Base-by-base conservation (phyloP, 2,329 filamentous ascomycete genomes). In the Colletotrichum orchidophilum region DNA sequence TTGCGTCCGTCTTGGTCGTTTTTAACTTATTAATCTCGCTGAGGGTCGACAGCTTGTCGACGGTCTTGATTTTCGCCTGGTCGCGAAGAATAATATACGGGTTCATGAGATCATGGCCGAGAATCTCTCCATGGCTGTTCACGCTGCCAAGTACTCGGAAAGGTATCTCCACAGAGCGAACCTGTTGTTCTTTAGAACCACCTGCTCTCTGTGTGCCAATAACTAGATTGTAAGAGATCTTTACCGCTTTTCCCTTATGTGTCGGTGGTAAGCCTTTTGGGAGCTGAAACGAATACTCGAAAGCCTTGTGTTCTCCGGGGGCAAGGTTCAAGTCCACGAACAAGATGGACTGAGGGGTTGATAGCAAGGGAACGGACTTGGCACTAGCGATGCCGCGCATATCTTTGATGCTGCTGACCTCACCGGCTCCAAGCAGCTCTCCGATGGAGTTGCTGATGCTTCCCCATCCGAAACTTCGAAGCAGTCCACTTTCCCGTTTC, bases 121-220 rank as follows among this genome's bases (percentile, higher is more conserved):
- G 87, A 39, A 97, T 92, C 76, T 97, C 94, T 74, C 96, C 96
- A 75, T 94, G 89, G 71, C 90, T 90, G 82, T 97, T 97, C 46
- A 99, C 96, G 75, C 96, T 96, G 50, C 96, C 96, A 62, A 98
- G 90, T 3, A 99, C 93, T 52, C 96, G 91, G 78, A 99, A 98
- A 0, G 96, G 96, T 31, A 98, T 87, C 74, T 97, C 96, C 52
- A 98, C 92, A n/a, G 94, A 94, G 76, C 92, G 94, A 55, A 98
- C 92, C 76, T 94, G 94, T 74, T 96, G 92, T 75, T 95, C 93
- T 75, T 91, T 93, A 27, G 89, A 87, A 15, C 92, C 93, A 11
- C 94, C 94, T 1, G 94, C 91, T 73, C 95, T 87, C 80, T 99
- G 96, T 0, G 96, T 97, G 54, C 96, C 96, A 73, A 99, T 94